Base-by-base conservation (phyloP, 1,284 basidiomycete genomes). In the Phylloboletellus chloephorus region DNA sequence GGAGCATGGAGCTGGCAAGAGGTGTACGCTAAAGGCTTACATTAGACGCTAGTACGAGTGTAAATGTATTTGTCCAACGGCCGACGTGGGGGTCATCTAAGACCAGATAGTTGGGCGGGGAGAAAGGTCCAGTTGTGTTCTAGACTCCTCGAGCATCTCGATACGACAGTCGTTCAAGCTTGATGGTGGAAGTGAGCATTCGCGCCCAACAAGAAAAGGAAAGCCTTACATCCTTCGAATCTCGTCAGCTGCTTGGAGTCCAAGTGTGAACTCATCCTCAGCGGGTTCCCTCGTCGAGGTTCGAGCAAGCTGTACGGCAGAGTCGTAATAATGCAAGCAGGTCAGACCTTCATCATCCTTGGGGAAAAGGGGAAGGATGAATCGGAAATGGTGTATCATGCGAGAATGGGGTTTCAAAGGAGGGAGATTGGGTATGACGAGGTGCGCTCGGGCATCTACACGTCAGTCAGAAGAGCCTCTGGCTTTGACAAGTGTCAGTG, bases 221-320 rank as follows among this genome's bases (percentile, higher is more conserved):
- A 21, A 15, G 15, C 62, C 69, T 47, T 46, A 76, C 78, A 67
- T 67, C 62, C 67, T 68, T 54, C 73, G 67, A 24, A 91, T 82
- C 49, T 79, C 72, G 34, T 71, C 66, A 3, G 79, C 79, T 2
- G 84, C 78, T 38, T 69, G 68, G 54, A 88, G 72, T 2, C 82
- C 84, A 4, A 75, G 61, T 39, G 72, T 67, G 51, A 82, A 90
- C 59, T 91, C 88, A 33, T 66, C 68, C 58, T 88, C 82, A 0
- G 71, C 75, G 21, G 83, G 78, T 52, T 88, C 85, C 34, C 67
- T 63, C 3, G 70, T 67, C 0, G 76, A 74, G 49, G 81, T 79
- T 22, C 82, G 71, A 16, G 79, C 87, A n/a, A 84, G 68, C 53
- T 90, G 85, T 31, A 92, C 74, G 1, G 80, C 79, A 32, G 79